Evolutionary conservation across 2,329 filamentous ascomycete genomes (phyloP), one percentile per base, ranked within the genome.

Genomic region (Neopestalotiopsis clavispora): DNA sequence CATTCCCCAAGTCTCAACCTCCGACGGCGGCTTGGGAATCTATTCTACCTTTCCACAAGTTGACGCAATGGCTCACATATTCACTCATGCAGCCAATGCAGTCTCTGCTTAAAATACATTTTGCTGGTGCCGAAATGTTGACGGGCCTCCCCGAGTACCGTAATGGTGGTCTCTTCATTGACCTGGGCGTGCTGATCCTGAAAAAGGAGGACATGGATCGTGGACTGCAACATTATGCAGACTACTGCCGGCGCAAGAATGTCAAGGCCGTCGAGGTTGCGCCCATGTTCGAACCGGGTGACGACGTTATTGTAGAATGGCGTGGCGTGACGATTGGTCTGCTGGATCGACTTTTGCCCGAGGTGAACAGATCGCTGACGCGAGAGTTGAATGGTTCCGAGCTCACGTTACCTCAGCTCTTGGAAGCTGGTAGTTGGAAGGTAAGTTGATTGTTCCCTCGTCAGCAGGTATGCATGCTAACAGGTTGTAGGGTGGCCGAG

Each of bases 41-140:
- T 84, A 87, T 87, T 13, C 82, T 86, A 4, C 86, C 86, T 0
- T 87, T 87, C 74, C 88, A 90, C 75, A 89, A 89, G 71, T 83
- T 93, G 9, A 92, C 91, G 0, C 91, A 93, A 75, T 93, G 91
- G 91, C 85, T 94, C 5, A 87, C 87, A 1, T 94, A 94, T 78
- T 93, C 91, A 0, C 82, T 94, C 7, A 92, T 91, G 81, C 90
- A 92, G 4, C 87, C 88, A 0, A 89, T 90, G 73, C 82, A 85
- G 62, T 82, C 83, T 1, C 77, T 89, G 1, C 79, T 90, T 10
- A 82, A 82, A 1, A 81, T 85, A 14, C 79, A 84, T 13, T 89
- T 88, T 79, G 81, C 79, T 9, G 88, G 87, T 49, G 78, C 82
- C 2, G 81, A 87, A 23, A 84, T 90, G 0, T 83, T 91, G 9